These are phyloP conservation scores for Verticillium isaacii DNA, from an alignment of 2,329 filamentous ascomycete genomes.

Conservation along the genomic window DNA sequence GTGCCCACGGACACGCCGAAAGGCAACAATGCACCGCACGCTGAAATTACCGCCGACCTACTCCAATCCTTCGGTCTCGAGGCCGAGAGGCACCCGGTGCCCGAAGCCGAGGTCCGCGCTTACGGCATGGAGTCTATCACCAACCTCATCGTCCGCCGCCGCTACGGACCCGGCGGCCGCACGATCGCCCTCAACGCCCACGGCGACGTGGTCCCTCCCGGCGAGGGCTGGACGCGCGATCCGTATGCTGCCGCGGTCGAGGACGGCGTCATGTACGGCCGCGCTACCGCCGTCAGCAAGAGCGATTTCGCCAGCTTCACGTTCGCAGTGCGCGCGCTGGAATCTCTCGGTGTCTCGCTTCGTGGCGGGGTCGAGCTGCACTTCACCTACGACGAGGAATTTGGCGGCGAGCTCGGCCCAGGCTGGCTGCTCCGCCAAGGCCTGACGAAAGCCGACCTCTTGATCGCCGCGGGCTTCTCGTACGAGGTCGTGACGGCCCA, in stretches of 20 bases:
- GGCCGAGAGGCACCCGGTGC: conserved; percentile 8
- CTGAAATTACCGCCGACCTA: conserved; percentile 6
- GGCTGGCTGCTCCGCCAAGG: conserved; percentile 6
- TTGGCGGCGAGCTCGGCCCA: conserved; percentile 9
- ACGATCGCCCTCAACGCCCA: conserved; percentile 9
- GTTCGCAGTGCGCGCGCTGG: conserved; percentile 7
- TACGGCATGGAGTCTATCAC: conserved; percentile 10
- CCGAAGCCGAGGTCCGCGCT: conserved; percentile 3
- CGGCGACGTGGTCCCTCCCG: conserved; percentile 8
- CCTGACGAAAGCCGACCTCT: conserved; percentile 6
- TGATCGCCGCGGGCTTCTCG: conserved; percentile 9
- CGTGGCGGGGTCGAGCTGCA: conserved; percentile 5
- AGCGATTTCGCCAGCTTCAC: conserved; percentile 8
- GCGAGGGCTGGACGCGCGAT: conserved; percentile 7
- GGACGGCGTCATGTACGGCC: conserved; percentile 8
- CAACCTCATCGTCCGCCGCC: conserved; percentile 8
- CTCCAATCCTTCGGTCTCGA: conserved; percentile 5
- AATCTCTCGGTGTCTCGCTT: conserved; percentile 1
- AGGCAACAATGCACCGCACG: conserved; percentile 9
- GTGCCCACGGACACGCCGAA: conserved; percentile 7
- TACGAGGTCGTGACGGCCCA: conserved; percentile 8
- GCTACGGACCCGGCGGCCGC: conserved; percentile 2
- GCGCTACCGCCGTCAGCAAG: conserved; percentile 8
- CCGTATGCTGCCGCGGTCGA: conserved; percentile 5
- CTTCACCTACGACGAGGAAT: conserved; percentile 10